Evolutionary conservation across 1,284 basidiomycete species (phyloP), one percentile per base, ranked within the genome.

Genomic region (Abortiporus biennis): DNA sequence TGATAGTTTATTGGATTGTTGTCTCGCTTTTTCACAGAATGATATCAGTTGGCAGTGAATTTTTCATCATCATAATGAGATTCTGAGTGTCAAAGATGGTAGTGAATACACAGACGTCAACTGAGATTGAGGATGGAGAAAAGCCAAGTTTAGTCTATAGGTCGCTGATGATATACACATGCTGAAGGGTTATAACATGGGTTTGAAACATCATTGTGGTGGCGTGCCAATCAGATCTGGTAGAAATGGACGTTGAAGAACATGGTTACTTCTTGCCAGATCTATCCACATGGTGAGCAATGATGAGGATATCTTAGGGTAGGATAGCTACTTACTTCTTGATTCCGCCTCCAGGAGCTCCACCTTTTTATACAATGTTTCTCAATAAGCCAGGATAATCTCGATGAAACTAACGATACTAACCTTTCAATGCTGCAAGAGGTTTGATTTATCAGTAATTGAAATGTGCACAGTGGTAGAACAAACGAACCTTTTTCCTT

Each of bases 241-340:
- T n/a, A n/a, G n/a, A n/a, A n/a, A n/a, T n/a, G n/a, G n/a, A n/a
- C n/a, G n/a, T n/a, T n/a, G n/a, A n/a, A n/a, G n/a, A n/a, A n/a
- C n/a, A n/a, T n/a, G n/a, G n/a, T 47, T 71, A 84, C 62, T 85
- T 84, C 77, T 85, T 85, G 39, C 78, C 79, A 29, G 81, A 85
- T 63, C 84, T 85, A 25, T 2, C 11, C 1, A 20, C 11, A 13
- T 12, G n/a, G n/a, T 29, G 16, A 46, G 33, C 33, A 13, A 22
- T 17, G 12, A 43, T 24, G 15, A 38, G 27, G 6, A 40, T 32
- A 43, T 30, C 29, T n/a, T 12, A 22, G 16, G 31, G 9, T 22
- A 23, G 42, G 17, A 34, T 36, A 29, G n/a, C 25, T 5, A 69
- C 77, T 50, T 59, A 86, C 86, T 89, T 87, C 75, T 89, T 89